Base-by-base conservation (phyloP, 2,329 filamentous ascomycete genomes). In the Penicillium sp. region DNA sequence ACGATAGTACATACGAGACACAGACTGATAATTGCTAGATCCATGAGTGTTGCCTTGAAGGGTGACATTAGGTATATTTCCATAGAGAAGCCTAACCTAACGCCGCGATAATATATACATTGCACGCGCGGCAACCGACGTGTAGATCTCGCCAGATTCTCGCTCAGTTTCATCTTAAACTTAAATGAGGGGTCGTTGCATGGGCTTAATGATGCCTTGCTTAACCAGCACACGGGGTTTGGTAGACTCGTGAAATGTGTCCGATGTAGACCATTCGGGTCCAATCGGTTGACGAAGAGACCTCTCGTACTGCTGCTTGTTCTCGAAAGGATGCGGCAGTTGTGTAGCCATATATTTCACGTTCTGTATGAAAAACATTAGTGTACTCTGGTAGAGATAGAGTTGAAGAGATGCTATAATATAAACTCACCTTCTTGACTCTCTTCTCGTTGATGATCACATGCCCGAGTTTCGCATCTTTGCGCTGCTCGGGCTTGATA, bases 191-290 rank as follows among this genome's bases (percentile, higher is more conserved):
- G 93, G 93, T 77, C 89, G 92, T 57, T 87, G 85, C 83, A 99
- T 90, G 42, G 94, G 89, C 66, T 85, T 83, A 73, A 99, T 91
- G 63, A 95, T 81, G 47, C 94, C 94, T 76, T 92, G 90, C 79
- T 96, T 97, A 71, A 96, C 79, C 72, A 97, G 79, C 63, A 97
- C 83, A 65, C 91, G 85, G 58, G 94, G 94, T 82, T 93, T 96
- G 59, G 89, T 96, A 60, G 84, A 84, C 65, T 88, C 85, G 79
- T 97, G 92, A 81, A 94, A 94, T 14, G 89, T 91, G 77, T 91
- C 86, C 82, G 96, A 97, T n/a, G 93, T 97, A 64, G 87, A 86
- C 92, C 93, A 99, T 74, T 99, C 93, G 16, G 89, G 90, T 1
- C 94, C 94, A 59, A 97, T 84, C 1, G 94, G 94, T 63, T 97